phyloP scores from a whole-genome alignment of 2,329 filamentous ascomycete genomes.

The Orbilia quercus region DNA sequence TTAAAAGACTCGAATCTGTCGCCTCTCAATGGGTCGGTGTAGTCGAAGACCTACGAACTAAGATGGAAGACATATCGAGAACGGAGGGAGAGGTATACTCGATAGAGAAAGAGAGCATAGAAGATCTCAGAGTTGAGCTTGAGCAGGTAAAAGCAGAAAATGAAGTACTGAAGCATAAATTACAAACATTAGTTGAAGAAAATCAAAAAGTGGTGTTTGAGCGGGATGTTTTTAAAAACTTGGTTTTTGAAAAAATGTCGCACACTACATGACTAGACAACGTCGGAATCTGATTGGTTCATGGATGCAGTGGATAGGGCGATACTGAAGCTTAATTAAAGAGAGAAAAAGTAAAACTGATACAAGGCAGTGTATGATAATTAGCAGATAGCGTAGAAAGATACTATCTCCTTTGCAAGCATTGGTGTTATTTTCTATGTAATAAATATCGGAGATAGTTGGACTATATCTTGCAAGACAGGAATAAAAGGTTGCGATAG shows the following conservation, averaged over 20 bases:
- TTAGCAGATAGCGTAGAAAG: no score
- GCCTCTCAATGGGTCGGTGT: constrained; percentile 15
- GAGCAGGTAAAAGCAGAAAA: constrained; percentile 33
- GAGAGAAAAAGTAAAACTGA: no score
- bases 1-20: constrained; percentile 4
- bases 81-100: constrained; percentile 9
- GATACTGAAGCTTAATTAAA: no score
- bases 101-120: constrained; percentile 3
- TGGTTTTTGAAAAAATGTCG: constrained; percentile 9
- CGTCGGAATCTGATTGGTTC: not conserved
- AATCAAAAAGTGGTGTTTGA: constrained; percentile 21
- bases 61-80: constrained; percentile 27
- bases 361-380: no score
- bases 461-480: no score
- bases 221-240: constrained; percentile 21
- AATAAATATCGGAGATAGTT: no score
- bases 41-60: constrained; percentile 12
- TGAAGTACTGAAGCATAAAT: constrained; percentile 1
- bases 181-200: constrained; percentile 16
- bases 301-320: no score
- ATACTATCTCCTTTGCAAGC: no score
- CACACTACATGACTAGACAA: not conserved
- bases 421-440: no score
- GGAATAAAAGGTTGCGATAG: no score
- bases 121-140: constrained; percentile 9